Conservation (phyloP, 1,284 basidiomycete species). For the Cutaneotrichosporon mucoides region DNA sequence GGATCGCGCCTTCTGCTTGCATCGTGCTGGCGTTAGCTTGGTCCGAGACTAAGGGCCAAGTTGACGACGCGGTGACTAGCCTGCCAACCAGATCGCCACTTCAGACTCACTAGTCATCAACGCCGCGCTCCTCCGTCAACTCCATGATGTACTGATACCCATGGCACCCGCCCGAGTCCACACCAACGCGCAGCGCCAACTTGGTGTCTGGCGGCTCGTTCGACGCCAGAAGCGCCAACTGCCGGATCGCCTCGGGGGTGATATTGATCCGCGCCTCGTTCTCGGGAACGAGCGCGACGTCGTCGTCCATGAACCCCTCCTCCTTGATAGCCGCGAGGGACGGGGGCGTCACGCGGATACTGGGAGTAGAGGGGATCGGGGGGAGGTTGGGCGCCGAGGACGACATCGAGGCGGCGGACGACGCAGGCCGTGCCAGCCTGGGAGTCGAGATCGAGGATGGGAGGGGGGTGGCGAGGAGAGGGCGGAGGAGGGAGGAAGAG, state of each 20-base stretch:
- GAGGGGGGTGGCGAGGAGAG: too few species aligned
- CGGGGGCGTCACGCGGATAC: constrained; percentile 29
- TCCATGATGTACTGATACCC: constrained; percentile 59
- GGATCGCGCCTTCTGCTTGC: constrained; percentile 37
- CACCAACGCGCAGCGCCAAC: constrained; percentile 52
- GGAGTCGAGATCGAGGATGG: too few species aligned
- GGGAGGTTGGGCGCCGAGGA: not conserved
- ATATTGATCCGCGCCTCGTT: constrained; percentile 36
- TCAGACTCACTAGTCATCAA: constrained; percentile 57
- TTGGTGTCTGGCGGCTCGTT: constrained; percentile 42
- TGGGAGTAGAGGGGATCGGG: not conserved
- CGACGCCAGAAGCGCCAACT: constrained; percentile 42
- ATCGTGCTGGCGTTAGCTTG: too few species aligned
- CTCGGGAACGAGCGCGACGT: constrained; percentile 34
- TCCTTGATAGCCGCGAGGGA: constrained; percentile 37
- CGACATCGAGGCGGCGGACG: not conserved
- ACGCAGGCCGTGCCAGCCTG: too few species aligned
- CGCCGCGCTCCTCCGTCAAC: constrained; percentile 50
- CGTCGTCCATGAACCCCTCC: constrained; percentile 44
- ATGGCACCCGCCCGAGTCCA: constrained; percentile 58
- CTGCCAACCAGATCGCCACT: too few species aligned
- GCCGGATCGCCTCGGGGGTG: constrained; percentile 42
- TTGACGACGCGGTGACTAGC: too few species aligned
- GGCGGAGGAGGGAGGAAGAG: too few species aligned
- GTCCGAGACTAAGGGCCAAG: too few species aligned